These are phyloP conservation scores for Abrus precatorius DNA, from an alignment of 306 rosid species.

Conservation along the genomic window DNA sequence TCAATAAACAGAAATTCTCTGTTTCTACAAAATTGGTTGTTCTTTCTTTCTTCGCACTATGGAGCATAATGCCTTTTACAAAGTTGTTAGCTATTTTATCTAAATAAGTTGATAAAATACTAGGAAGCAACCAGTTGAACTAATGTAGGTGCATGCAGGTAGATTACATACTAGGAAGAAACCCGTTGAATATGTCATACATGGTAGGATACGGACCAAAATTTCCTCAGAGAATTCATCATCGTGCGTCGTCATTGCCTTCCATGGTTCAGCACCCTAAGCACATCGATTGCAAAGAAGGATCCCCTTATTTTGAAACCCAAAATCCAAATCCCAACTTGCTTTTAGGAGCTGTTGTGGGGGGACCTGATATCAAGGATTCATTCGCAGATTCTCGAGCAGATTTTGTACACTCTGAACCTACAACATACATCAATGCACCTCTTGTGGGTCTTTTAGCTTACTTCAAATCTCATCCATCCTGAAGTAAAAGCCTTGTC, in stretches of 20 bases:
- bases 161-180: slow-evolving; percentile 70
- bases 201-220: slow-evolving; percentile 73
- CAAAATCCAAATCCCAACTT: slow-evolving; percentile 58
- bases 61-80: too few relatives aligned
- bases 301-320: slow-evolving; percentile 50
- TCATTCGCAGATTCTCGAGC: slow-evolving; percentile 61
- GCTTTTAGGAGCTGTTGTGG: slow-evolving; percentile 66
- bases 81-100: too few relatives aligned
- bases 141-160: slow-evolving; percentile 46
- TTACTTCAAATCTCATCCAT: slow-evolving; percentile 59
- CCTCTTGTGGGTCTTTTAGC: slow-evolving; percentile 73
- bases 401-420: slow-evolving; percentile 66
- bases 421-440: slow-evolving; percentile 74
- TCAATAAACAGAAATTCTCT: too few relatives aligned
- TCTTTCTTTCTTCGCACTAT: too few relatives aligned
- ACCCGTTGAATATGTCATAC: slow-evolving; percentile 72
- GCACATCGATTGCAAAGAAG: slow-evolving; percentile 53
- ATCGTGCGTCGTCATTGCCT: slow-evolving; percentile 65
- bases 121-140: too few relatives aligned
- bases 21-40: too few relatives aligned
- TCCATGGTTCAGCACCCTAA: slow-evolving; percentile 43
- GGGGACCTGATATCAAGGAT: slow-evolving; percentile 66
- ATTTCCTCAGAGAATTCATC: slow-evolving; percentile 65
- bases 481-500: neutral
- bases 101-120: too few relatives aligned